Evolutionary conservation across 352 stramenopile species (phyloP).

Genomic region (Halophytophthora batemanensis): DNA sequence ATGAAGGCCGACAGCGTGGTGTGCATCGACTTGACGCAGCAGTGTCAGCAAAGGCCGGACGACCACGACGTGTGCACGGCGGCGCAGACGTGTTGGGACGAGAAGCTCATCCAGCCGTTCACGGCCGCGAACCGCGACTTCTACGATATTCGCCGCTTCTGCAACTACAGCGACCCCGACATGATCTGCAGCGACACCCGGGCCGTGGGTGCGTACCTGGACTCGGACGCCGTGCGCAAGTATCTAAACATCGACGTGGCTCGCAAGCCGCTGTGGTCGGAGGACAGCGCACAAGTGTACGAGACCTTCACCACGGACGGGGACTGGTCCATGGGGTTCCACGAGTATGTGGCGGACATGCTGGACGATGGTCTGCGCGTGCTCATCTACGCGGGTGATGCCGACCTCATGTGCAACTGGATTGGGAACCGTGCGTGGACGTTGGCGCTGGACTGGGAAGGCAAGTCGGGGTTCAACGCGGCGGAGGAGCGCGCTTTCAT

Average conservation of each 20-base stretch:
- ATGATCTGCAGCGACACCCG: constrained; percentile 29
- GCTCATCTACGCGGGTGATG: constrained; percentile 94
- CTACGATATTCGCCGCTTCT: constrained; percentile 32
- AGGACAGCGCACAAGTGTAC: constrained; percentile 89
- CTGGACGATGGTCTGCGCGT: constrained; percentile 67
- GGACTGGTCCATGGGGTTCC: constrained; percentile 94
- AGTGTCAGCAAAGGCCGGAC: background rate
- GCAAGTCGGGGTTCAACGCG: constrained; percentile 77
- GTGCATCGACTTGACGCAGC: constrained; percentile 18
- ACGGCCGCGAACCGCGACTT: constrained; percentile 14
- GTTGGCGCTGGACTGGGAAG: constrained; percentile 85
- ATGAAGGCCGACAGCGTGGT: constrained; percentile 6
- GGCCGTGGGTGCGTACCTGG: constrained; percentile 29
- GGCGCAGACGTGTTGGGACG: constrained; percentile 23
- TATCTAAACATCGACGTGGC: constrained; percentile 18
- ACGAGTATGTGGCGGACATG: constrained; percentile 79
- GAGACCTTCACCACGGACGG: constrained; percentile 61
- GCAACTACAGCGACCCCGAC: constrained; percentile 2
- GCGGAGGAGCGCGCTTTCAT: constrained; percentile 28
- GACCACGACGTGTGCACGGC: constrained; percentile 10
- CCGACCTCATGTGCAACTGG: constrained; percentile 97
- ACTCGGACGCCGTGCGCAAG: constrained; percentile 21
- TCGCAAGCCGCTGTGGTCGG: constrained; percentile 52
- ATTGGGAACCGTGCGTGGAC: constrained; percentile 93
- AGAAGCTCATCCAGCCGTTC: constrained; percentile 32